Evolutionary conservation across 495 filamentous ascomycete genomes (phyloP), one percentile per base, ranked within the genome.

Genomic region (Podospora fimiseda): DNA sequence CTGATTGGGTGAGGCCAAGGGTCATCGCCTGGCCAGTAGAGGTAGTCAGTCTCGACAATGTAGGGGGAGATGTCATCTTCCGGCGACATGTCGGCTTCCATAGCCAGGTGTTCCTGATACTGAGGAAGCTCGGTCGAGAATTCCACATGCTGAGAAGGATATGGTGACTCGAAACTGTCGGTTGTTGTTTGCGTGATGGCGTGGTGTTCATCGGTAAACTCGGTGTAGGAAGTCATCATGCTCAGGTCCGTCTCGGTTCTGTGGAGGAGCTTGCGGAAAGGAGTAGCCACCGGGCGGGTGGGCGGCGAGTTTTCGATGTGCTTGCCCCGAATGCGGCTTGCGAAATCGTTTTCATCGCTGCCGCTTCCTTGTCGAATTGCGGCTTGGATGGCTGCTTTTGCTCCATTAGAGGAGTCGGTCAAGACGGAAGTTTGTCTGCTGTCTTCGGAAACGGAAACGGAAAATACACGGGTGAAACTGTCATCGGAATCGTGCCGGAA

Each of bases 401-500:
- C 45, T 0, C 50, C 42, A 33, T 67, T 56, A 9, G 70, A 69
- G 14, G 72, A 70, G 43, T 56, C 52, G 15, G 72, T 61, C 46
- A 77, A 54, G 23, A 66, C 72, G 0, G 66, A 67, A 36, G 69
- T 55, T 16, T 70, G 75, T 21, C 68, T 60, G 43, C 81, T 83
- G 15, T 83, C 80, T 11, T 82, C 81, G 2, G 88, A 90, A 7
- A 84, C 81, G 2, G 88, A 90, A 7, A 84, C 78, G n/a, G 85
- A 90, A 64, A 94, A 89, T 73, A 93, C 81, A 27, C 85, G 80
- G 9, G 58, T 53, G 57, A 89, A 89, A 58, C 87, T 90, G 54
- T 92, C 89, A 19, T 83, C 79, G 1, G 89, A 94, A 56, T 90
- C 83, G 43, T 86, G 84, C 18, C 86, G 77, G 19, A 76, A 60